Evolutionary conservation across 2,329 filamentous ascomycete species (phyloP).

Genomic region (Cadophora sp.): DNA sequence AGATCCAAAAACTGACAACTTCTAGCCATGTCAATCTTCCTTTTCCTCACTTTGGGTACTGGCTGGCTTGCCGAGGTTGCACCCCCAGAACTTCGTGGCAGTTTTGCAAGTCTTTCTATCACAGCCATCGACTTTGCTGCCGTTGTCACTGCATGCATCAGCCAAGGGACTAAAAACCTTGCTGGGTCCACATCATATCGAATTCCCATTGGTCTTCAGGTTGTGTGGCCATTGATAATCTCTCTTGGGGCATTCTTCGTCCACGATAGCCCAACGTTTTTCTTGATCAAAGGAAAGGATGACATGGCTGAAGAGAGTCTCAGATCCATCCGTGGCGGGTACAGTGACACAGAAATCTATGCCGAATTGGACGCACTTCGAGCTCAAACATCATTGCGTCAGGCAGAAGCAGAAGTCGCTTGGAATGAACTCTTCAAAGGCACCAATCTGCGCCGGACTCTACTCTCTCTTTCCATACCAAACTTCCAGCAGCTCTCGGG

Average conservation of each 20-base stretch:
- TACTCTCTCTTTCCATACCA: neutral
- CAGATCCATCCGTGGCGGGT: neutral
- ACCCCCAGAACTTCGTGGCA: neutral
- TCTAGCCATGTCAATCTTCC: too few species aligned
- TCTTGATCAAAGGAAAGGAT: neutral
- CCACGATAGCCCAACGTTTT: neutral
- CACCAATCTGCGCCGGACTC: neutral
- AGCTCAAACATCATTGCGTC: neutral
- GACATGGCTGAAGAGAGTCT: neutral
- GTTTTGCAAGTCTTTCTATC: neutral
- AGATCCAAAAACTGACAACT: too few species aligned
- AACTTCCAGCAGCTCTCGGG: neutral
- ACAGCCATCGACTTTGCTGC: neutral
- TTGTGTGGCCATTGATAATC: neutral
- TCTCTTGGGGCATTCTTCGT: neutral
- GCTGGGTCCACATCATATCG: neutral
- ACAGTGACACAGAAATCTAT: neutral
- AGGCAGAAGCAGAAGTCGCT: neutral
- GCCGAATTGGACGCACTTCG: neutral
- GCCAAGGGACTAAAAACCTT: neutral
- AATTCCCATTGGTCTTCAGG: neutral
- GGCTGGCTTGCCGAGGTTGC: neutral
- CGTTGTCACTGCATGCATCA: neutral
- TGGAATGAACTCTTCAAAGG: neutral
- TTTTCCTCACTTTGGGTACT: too few species aligned